Conservation (phyloP, 2,329 filamentous ascomycete genomes). For the Coniochaeta sp. region DNA sequence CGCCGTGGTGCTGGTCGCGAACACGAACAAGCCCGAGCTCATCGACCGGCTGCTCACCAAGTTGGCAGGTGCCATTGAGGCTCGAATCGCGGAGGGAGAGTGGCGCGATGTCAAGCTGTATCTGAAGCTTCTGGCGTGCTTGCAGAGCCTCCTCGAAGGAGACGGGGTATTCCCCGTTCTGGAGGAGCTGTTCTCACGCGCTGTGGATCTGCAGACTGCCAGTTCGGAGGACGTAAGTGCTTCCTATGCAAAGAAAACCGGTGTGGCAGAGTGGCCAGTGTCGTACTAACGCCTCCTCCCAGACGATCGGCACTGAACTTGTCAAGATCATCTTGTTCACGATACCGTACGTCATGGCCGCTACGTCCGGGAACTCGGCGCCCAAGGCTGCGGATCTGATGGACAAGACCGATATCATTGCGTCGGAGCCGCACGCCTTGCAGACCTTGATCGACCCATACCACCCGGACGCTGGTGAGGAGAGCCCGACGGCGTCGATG, state of each 20-base stretch:
- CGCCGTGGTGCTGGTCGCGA: conserved; percentile 71
- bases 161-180: conserved; percentile 81
- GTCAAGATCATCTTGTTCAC: conserved; percentile 96
- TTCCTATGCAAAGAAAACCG: background rate
- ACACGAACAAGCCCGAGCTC: conserved; percentile 70
- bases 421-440: conserved; percentile 76
- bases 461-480: conserved; percentile 54
- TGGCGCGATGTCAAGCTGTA: conserved; percentile 91
- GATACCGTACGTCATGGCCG: conserved; percentile 80
- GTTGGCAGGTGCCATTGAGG: conserved; percentile 55
- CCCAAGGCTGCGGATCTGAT: conserved; percentile 72
- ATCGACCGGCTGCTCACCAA: conserved; percentile 62
- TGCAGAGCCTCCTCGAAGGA: conserved; percentile 73
- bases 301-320: conserved; percentile 72
- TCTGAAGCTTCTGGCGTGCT: conserved; percentile 79
- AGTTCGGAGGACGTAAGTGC: conserved; percentile 81
- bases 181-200: conserved; percentile 82
- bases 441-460: conserved; percentile 86
- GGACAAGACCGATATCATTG: conserved; percentile 92
- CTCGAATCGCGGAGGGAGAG: conserved; percentile 61
- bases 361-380: conserved; percentile 61
- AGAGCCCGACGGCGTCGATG: conserved; percentile 52
- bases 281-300: background rate
- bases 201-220: conserved; percentile 88
- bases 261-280: background rate